Percentiles rank a stretch among this genome's conserved stretches.
phyloP scores from a whole-genome alignment of 2,329 filamentous ascomycete species.

The Nemania serpens region DNA sequence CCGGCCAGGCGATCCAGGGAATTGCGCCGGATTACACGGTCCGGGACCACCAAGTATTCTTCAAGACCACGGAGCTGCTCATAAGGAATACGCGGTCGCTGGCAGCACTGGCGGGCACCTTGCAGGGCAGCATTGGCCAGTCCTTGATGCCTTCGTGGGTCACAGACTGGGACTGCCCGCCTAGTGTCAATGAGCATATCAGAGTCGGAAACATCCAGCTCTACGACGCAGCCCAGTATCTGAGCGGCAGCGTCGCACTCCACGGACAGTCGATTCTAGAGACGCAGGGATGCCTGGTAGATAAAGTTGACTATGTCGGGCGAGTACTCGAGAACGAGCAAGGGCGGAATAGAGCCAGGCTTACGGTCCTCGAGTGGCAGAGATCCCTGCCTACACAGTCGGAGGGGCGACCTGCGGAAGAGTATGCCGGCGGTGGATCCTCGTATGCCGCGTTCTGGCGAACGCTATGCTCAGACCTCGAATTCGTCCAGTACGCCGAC shows the following conservation, averaged over 20 bases:
- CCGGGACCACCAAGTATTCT: conserved; percentile 14
- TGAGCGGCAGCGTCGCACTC: conserved; percentile 22
- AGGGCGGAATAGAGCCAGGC: conserved; percentile 19
- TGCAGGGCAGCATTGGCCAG: conserved; percentile 1
- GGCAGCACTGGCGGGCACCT: conserved; percentile 25
- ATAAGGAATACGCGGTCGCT: conserved; percentile 27
- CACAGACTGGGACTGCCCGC: conserved; percentile 26
- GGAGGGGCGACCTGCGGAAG: not conserved
- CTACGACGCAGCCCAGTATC: conserved; percentile 16
- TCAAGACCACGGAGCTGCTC: conserved; percentile 21
- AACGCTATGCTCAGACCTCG: conserved; percentile 26
- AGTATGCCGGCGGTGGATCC: conserved; percentile 9
- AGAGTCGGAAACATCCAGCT: conserved; percentile 21
- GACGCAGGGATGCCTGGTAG: conserved; percentile 21
- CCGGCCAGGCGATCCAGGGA: conserved; percentile 13
- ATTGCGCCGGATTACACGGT: conserved; percentile 24
- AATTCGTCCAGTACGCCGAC: conserved; percentile 18
- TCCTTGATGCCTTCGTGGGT: conserved; percentile 28
- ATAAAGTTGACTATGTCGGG: conserved; percentile 24
- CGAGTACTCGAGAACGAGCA: conserved; percentile 16
- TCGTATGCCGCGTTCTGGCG: conserved; percentile 25
- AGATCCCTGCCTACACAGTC: not conserved
- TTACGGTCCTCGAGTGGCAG: conserved; percentile 22
- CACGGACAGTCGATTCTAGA: conserved; percentile 27
- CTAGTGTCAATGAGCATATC: conserved; percentile 25